Evolutionary conservation across 306 rosid genomes (phyloP), one percentile per base, ranked within the genome.

Genomic region (Rubus parviflorus): DNA sequence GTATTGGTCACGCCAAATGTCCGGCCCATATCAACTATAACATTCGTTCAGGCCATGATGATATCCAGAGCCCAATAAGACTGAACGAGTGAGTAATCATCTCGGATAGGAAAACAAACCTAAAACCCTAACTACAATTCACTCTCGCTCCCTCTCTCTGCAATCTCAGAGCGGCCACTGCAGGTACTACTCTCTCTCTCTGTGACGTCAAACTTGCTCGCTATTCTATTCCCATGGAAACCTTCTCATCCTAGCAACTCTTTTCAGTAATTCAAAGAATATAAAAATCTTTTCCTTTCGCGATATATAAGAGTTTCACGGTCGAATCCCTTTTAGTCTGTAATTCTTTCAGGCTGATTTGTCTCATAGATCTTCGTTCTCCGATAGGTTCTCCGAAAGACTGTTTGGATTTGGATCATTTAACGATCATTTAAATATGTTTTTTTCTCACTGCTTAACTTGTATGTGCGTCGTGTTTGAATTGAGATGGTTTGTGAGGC

Each of bases 151-250:
- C 35, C 66, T 20, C 76, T 40, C 53, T 16, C 52, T 73, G 76
- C 53, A 35, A 56, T 56, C 62, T 23, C 49, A n/a, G 46, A 40
- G 76, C 67, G 67, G 76, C 76, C 67, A 56, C 67, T 57, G 20
- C 76, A 14, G 76, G 76, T 73, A 73, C 40, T 35, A 16, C 37
- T 57, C 63, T 20, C 35, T 20, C 63, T 53, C 2, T 71, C 48
- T 22, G 16, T 7, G n/a, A 35, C 17, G 22, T 51, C 35, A 2
- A 19, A 15, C 20, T 35, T 47, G 0, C 23, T 64, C 45, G 13
- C 4, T 42, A 8, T 66, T 8, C 23, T 66, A 4, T 37, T 40
- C 19, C 48, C 2, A 11, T n/a, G 2, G 35, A 72, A 53, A 40
- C 65, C 51, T n/a, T 3, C 38, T 53, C 49, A 14, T 73, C 41